Evolutionary conservation across 768 basidiomycete species (phyloP), one percentile per base, ranked within the genome.

Genomic region (Auricularia cornea): DNA sequence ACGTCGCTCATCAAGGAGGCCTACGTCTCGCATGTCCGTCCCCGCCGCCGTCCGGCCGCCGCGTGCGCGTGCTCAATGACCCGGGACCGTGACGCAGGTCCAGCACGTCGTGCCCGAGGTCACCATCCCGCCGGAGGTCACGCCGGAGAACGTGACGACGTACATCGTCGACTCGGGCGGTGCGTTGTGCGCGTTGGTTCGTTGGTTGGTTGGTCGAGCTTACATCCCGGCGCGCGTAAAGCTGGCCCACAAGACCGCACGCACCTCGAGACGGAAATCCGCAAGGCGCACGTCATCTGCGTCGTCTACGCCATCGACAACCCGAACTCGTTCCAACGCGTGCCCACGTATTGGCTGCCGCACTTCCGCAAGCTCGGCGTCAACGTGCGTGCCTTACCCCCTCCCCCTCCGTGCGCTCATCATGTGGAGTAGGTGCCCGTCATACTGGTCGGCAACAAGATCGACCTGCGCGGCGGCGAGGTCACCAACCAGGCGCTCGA

Each of bases 141-240:
- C 94, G 26, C 93, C 96, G 59, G 94, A 96, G 78, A 94, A 97
- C 72, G 93, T 99, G 44, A 98, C 96, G 1, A 98, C 95, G 3
- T 92, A 95, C 72, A 98, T 99, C 66, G 92, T 98, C 61, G 96
- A 99, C 76, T 94, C 96, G 59, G 95, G 95, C 74, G 88, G 96
- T 94, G 70, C 66, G 86, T 80, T 32, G 26, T n/a, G 28, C 35
- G 38, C 60, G 44, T n/a, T n/a, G n/a, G n/a, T n/a, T n/a, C n/a
- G n/a, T n/a, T n/a, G n/a, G n/a, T n/a, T n/a, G n/a, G n/a, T n/a
- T n/a, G n/a, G n/a, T n/a, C n/a, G n/a, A n/a, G n/a, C n/a, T n/a
- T n/a, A n/a, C n/a, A n/a, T n/a, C n/a, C n/a, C 35, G 35, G 35
- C 35, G 35, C 35, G 35, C 35, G 59, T 32, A 26, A 68, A 98